Evolutionary conservation across 1,284 basidiomycete genomes (phyloP).

Genomic region (Sphaerobolus stellatus): DNA sequence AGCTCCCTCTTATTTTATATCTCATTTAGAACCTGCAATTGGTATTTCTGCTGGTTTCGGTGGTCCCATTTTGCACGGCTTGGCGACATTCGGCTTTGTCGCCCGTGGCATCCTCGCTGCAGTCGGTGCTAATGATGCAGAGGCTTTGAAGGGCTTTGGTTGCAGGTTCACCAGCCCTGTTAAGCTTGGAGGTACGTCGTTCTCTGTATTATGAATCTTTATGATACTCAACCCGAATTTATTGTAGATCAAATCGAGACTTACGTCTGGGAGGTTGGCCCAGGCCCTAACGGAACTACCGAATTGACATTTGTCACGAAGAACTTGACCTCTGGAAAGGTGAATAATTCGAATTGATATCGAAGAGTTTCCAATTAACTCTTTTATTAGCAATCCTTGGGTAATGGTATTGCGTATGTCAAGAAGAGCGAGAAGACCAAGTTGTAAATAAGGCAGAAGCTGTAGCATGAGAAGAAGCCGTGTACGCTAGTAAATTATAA

Average conservation of each 20-base stretch:
- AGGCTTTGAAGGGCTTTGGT: slow-evolving; percentile 63
- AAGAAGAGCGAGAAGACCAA: slow-evolving; percentile 53
- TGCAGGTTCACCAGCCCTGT: slow-evolving; percentile 79
- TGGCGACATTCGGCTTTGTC: slow-evolving; percentile 74
- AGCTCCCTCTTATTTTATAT: not conserved
- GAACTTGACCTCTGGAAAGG: slow-evolving; percentile 69
- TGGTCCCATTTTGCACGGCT: slow-evolving; percentile 80
- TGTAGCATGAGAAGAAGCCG: too few relatives aligned
- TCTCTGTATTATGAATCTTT: not conserved
- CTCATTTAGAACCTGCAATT: slow-evolving; percentile 66
- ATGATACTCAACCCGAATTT: not conserved
- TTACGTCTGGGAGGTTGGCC: slow-evolving; percentile 71
- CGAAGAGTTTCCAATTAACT: not conserved
- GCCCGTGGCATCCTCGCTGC: slow-evolving; percentile 69
- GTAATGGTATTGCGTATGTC: slow-evolving; percentile 59
- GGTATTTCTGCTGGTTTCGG: slow-evolving; percentile 74
- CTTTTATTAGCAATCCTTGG: slow-evolving; percentile 44
- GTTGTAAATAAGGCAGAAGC: too few relatives aligned
- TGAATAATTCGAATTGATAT: slow-evolving; percentile 29
- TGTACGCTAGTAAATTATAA: too few relatives aligned
- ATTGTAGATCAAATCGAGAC: slow-evolving; percentile 53
- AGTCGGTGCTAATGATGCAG: slow-evolving; percentile 58
- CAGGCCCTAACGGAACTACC: slow-evolving; percentile 60
- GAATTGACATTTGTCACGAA: slow-evolving; percentile 74
- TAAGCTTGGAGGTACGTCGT: slow-evolving; percentile 58